Evolutionary conservation across 2,329 filamentous ascomycete species (phyloP), one percentile per base, ranked within the genome.

Genomic region (Trichoderma lentiforme): DNA sequence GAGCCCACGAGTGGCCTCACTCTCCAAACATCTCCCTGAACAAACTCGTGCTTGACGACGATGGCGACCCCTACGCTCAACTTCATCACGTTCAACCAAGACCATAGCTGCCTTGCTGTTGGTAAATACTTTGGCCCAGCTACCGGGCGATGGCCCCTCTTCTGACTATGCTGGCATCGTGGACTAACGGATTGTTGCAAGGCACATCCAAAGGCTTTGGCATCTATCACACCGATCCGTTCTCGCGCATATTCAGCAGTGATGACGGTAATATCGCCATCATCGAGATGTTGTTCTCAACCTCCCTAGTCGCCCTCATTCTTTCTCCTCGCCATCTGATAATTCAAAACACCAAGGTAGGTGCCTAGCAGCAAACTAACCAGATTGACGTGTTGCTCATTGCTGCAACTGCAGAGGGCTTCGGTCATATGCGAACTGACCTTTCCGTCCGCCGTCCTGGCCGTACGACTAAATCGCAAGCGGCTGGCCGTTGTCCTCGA

Each of bases 31-130:
- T 15, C 47, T 34, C n/a, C 47, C 21, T n/a, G 30, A 24, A 39
- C 8, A 62, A 36, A 24, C 47, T 66, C 30, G 18, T 36, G 69
- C 73, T 73, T 79, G 84, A 76, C 56, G 18, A 69, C 66, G 73
- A 93, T 93, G 91, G 84, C 90, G 74, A 87, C 80, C 75, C 91
- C 92, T 81, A 85, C 90, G 63, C 94, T 98, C 86, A 99, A 99
- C 83, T 99, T 97, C 84, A 94, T 99, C 78, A 98, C 95, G 56
- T 99, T 98, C 84, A 99, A 99, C 83, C 96, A 99, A 86, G 96
- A 99, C 86, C 94, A 97, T 85, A 97, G 93, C 87, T 95, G 95
- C 82, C 88, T 99, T 75, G 95, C 95, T 84, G 95, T 99, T 77
- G 95, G 94, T 94, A 86, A 79, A 91, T 83, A 56, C 61, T 24